Base-by-base conservation (phyloP, 805 yeast genomes). In the Torulaspora indica region DNA sequence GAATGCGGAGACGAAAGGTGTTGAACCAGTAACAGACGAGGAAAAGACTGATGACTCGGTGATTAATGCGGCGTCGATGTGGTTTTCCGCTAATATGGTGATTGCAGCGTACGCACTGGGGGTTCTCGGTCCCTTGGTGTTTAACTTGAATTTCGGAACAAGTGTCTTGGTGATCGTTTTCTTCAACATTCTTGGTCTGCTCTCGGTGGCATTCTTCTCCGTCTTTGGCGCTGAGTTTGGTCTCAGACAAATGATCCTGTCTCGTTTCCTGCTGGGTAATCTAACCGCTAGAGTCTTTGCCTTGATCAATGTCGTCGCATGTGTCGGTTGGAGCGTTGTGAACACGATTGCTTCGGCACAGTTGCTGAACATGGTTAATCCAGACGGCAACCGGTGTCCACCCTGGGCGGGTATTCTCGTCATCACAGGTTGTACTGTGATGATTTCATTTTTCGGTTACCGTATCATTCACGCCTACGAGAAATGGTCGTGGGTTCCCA, bases 241-340 rank as follows among this genome's bases (percentile, higher is more conserved):
- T 56, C 72, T 89, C 49, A 81, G 97, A 68, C 96, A 89, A 66
- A 84, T 88, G 85, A 73, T 85, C 32, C 58, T 89, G 42, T 79
- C 95, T 13, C 75, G 90, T 54, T 89, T 74, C 65, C 74, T 88
- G 56, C 74, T 82, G 49, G 97, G 97, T 48, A 79, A 82, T 63
- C 60, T 71, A 20, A 82, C 83, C 38, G 81, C 84, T 69, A 77
- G 95, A 63, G 73, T 89, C 46, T 82, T 87, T 60, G 82, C 95
- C 5, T 61, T 82, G 33, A 72, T 90, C 60, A 88, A 88, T 60
- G 77, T 81, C 57, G 64, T 90, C 53, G 89, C 95, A 23, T 86
- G 95, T 75, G 77, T 89, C 45, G 96, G 97, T 55, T 89, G 96
- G 96, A 85, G 93, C 66, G 86, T 95, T 12, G 91, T 87, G 35